Evolutionary conservation across 352 stramenopile species (phyloP).

Genomic region (Pythium chondricola): DNA sequence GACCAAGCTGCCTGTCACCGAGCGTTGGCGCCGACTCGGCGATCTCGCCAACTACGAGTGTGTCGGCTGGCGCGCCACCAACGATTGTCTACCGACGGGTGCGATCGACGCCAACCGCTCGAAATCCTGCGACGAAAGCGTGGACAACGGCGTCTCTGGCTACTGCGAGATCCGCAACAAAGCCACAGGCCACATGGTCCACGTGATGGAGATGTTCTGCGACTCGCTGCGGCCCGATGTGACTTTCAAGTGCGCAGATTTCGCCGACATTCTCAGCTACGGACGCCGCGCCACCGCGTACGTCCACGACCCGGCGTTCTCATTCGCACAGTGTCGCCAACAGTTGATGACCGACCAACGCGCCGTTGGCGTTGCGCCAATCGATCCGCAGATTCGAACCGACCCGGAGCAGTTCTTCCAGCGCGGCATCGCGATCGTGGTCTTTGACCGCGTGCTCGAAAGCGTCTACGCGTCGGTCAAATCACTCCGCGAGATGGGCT

Average conservation of each 20-base stretch:
- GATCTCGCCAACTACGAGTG: constrained; percentile 31
- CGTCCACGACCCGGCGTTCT: constrained; percentile 1
- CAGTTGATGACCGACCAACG: background rate
- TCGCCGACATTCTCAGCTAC: constrained; percentile 6
- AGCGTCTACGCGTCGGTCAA: constrained; percentile 50
- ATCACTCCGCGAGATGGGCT: constrained; percentile 42
- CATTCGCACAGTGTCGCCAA: background rate
- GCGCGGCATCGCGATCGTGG: constrained; percentile 38
- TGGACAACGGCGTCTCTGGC: constrained; percentile 6
- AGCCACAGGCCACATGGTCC: background rate
- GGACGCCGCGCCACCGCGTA: constrained; percentile 7
- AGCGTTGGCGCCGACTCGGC: constrained; percentile 15
- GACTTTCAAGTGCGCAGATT: constrained; percentile 3
- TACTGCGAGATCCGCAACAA: constrained; percentile 17
- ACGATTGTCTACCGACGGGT: too few relatives aligned
- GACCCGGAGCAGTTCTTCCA: constrained; percentile 1
- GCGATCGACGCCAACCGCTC: background rate
- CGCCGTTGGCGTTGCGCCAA: background rate
- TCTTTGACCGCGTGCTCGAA: constrained; percentile 29
- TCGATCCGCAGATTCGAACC: too few relatives aligned
- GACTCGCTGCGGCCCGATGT: background rate
- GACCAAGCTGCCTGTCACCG: constrained; percentile 3
- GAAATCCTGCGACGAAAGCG: background rate
- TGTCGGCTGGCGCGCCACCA: too few relatives aligned
- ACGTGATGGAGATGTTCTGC: constrained; percentile 15